Evolutionary conservation across 352 stramenopile species (phyloP), one percentile per base, ranked within the genome.

Genomic region (Pythium rishiriense): DNA sequence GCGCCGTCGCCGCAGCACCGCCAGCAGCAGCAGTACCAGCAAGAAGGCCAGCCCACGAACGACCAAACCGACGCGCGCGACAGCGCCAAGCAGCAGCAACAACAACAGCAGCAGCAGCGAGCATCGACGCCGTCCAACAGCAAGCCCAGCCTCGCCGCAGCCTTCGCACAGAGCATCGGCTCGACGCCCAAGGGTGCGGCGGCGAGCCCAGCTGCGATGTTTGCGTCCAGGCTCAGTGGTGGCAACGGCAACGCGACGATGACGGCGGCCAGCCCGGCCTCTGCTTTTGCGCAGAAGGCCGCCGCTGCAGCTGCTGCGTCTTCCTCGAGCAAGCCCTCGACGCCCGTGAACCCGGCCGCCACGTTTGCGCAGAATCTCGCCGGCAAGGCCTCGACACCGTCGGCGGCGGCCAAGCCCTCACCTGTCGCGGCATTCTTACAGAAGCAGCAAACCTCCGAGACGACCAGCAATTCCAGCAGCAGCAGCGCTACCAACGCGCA

Each of bases 121-220:
- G 43, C 45, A 4, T 17, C 24, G 24, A 12, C 46, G 31, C 10
- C 37, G 2, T 43, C 37, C 37, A 17, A 17, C 15, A 51, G 22
- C 56, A 66, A 65, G 50, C 56, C 46, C 1, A 77, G 64, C 45
- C 68, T 71, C 17, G 75, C 69, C 17, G 68, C 72, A 11, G 58
- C 70, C 6, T 88, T 85, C 49, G 69, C 66, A 0, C 78, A 85
- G 50, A 76, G 56, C 69, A 73, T 53, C 58, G 41, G 59, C 26
- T 69, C 39, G 62, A 75, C 14, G 64, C 70, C 41, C 68, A 79
- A 67, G 60, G 31, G 62, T 52, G 41, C 64, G 69, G 39, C 69
- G 71, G 37, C 69, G 15, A 90, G 81, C 55, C 78, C 81, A 8
- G 82, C 82, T 1, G 80, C 78, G 3, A 80, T 81, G 71, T 91